Base-by-base conservation (phyloP, 2,329 filamentous ascomycete genomes). In the Fusarium pilosicola region DNA sequence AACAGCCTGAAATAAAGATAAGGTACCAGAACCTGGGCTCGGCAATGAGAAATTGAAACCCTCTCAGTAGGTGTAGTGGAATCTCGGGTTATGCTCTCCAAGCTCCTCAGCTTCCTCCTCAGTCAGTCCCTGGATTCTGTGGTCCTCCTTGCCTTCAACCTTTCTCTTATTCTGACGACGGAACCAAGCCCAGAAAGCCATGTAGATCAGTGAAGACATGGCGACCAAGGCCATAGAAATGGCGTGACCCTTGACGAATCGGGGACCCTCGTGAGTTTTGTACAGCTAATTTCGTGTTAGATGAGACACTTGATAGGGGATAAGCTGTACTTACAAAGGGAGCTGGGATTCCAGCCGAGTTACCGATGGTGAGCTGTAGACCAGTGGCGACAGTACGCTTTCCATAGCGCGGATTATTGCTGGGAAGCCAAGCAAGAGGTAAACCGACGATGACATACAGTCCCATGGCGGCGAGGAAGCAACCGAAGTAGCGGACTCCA, bases 301-400 rank as follows among this genome's bases (percentile, higher is more conserved):
- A 2, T 2, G 8, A 1, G 5, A 1, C 2, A 12, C 2, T 8
- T 13, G 1, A 0, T 2, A 5, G 7, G 7, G 1, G 0, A 18
- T 2, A 2, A 1, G 1, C 0, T 5, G 15, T 2, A 70, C 76
- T 72, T 75, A 79, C 78, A 48, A 91, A 92, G 5, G 88, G 88
- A 8, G 88, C 86, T 82, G 91, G 89, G 36, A 92, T 90, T 7
- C 90, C 90, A 14, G 87, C 86, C 62, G 86, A 85, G 74, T 93
- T 92, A 17, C 90, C 90, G 63, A 91, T 86, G 5, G 86, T 90
- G n/a, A 92, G 81, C 78, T 92, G 89, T 34, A 92, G 69, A 0
- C 89, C 91, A 0, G 87, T 89, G 0, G 88, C 90, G 6, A 88
- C 88, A 0, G 90, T 89, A 20, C 91, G 83, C 79, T 92, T 92